Percentiles rank a stretch among this genome's conserved stretches.
Evolutionary conservation across 1,284 basidiomycete species (phyloP).

Genomic region (Hemileccinum hortonii): DNA sequence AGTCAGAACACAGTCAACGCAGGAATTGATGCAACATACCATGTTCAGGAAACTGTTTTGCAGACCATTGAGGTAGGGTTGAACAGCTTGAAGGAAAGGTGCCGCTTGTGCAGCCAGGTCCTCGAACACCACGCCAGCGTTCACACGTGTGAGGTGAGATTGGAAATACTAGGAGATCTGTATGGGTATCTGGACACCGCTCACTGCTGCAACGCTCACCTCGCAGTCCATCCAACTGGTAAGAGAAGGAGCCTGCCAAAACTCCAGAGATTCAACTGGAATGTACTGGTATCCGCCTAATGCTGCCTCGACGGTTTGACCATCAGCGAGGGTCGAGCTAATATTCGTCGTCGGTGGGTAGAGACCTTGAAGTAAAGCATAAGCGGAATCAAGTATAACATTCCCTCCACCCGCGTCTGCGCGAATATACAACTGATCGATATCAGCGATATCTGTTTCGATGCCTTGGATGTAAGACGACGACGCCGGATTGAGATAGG

Average conservation of each 20-base stretch:
- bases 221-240: conserved; percentile 35
- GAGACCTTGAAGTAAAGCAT: conserved; percentile 43
- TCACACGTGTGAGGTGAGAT: conserved; percentile 27
- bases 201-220: conserved; percentile 11
- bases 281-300: conserved; percentile 50
- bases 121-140: conserved; percentile 35
- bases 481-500: conserved; percentile 37
- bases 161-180: conserved; percentile 28
- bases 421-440: conserved; percentile 34
- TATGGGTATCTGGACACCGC: background rate
- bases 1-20: conserved; percentile 10
- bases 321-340: conserved; percentile 46
- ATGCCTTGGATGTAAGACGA: conserved; percentile 39
- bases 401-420: conserved; percentile 47
- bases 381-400: conserved; percentile 43
- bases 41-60: conserved; percentile 44
- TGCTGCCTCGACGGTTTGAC: conserved; percentile 46
- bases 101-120: conserved; percentile 33
- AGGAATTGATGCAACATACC: conserved; percentile 20
- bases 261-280: conserved; percentile 33
- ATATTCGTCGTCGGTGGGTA: conserved; percentile 40
- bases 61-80: conserved; percentile 40
- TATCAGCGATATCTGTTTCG: conserved; percentile 25
- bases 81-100: conserved; percentile 43
- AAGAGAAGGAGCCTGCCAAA: conserved; percentile 27